Base-by-base conservation (phyloP, 768 basidiomycete genomes). In the Mycena capillaripes region DNA sequence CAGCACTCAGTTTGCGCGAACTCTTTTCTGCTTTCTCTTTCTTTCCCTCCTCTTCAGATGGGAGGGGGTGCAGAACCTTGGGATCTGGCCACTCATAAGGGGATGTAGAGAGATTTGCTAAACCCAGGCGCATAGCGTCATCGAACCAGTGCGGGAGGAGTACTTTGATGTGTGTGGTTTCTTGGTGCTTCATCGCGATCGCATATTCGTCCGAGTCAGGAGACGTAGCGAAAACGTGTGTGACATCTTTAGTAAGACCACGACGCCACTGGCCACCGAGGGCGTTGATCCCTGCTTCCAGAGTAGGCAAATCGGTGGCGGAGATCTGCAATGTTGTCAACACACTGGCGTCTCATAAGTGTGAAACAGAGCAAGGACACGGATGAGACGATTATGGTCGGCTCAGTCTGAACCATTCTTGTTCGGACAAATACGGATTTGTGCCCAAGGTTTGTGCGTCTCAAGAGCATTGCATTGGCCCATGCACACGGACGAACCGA, bases 121-220 rank as follows among this genome's bases (percentile, higher is more conserved):
- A 76, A 5, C 89, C 90, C 17, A 95, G 83, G 17, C 89, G 85
- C 27, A 93, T 86, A 3, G 87, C 87, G 74, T 96, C 95, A 75
- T 97, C 94, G 70, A 97, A 97, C 96, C 97, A 98, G 73, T 97
- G 95, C 0, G 96, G 97, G 0, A 96, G 86, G n/a, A 98, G 77
- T 12, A 96, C 84, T 59, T 87, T 89, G 76, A 97, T 88, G 11
- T 85, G 81, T 0, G 90, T 91, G 57, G 87, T 82, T 4, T 87
- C 80, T 60, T 89, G 87, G 79, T 88, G 91, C 73, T 92, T 89
- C 73, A 92, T 82, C 5, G 87, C 88, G 2, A 84, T 85, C 11
- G 79, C 76, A 67, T 89, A 91, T 78, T 91, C 91, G 32, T 84
- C 79, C 6, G 89, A 89, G 3, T 84, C 84, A 66, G 85, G 72